phyloP scores from a whole-genome alignment of 441 rosid genomes.

The Arabidopsis hybrid region DNA sequence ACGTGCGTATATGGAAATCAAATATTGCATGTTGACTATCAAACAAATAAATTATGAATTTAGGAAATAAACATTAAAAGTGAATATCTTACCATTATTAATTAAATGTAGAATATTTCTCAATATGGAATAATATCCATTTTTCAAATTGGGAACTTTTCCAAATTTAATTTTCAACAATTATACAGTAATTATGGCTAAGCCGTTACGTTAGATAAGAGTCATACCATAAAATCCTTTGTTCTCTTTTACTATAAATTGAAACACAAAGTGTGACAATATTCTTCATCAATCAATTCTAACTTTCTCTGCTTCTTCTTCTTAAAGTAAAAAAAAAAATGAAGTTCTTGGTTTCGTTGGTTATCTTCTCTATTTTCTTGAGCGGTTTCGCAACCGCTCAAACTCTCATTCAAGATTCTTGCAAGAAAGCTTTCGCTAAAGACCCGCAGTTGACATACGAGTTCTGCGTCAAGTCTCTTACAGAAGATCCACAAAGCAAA shows the following conservation, averaged over 20 bases:
- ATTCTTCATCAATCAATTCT: slow-evolving; percentile 3
- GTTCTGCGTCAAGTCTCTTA: slow-evolving; percentile 48
- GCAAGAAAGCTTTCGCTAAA: slow-evolving; percentile 44
- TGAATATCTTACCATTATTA: too few species aligned
- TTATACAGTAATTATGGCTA: neutral
- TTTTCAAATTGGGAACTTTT: too few species aligned
- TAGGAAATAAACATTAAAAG: too few species aligned
- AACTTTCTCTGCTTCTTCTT: neutral
- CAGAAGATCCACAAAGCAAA: slow-evolving; percentile 41
- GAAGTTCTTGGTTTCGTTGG: slow-evolving; percentile 15
- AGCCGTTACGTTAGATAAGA: neutral
- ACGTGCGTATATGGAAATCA: too few species aligned
- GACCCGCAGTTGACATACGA: slow-evolving; percentile 46
- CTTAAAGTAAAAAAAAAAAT: neutral
- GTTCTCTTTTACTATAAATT: neutral
- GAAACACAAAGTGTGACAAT: neutral
- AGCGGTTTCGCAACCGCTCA: neutral
- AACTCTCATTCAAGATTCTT: slow-evolving; percentile 36
- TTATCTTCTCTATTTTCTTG: neutral
- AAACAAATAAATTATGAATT: too few species aligned
- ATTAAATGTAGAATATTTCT: too few species aligned
- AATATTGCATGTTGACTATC: too few species aligned
- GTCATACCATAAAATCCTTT: neutral
- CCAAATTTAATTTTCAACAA: neutral
- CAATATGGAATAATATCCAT: too few species aligned